These are phyloP conservation scores for Typha latifolia DNA, from an alignment of 176 grass and related monocot genomes.

Conservation along the genomic window DNA sequence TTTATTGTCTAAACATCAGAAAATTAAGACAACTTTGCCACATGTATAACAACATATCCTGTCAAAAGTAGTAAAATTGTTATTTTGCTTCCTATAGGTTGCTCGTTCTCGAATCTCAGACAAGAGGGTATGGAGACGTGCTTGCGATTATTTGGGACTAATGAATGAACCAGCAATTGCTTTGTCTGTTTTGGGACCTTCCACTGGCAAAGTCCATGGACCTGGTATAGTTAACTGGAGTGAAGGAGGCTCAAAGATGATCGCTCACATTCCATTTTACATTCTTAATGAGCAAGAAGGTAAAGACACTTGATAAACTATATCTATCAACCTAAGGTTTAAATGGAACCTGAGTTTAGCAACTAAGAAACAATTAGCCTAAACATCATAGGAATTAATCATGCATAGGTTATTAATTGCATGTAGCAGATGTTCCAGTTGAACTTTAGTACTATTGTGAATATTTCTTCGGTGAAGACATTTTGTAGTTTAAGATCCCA, in stretches of 20 bases:
- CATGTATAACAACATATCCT: neutral
- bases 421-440: too few relatives aligned
- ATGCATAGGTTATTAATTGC: too few relatives aligned
- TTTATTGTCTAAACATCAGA: conserved; percentile 11
- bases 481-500: too few relatives aligned
- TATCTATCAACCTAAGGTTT: neutral
- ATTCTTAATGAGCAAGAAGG: conserved; percentile 61
- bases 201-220: conserved; percentile 44
- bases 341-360: neutral
- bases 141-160: conserved; percentile 88
- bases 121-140: conserved; percentile 73
- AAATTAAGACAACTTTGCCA: neutral
- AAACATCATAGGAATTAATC: too few relatives aligned
- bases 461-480: too few relatives aligned
- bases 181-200: conserved; percentile 68
- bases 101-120: conserved; percentile 65
- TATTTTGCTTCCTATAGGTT: conserved; percentile 40
- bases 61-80: conserved; percentile 5
- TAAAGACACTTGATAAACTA: conserved; percentile 25
- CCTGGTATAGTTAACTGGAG: conserved; percentile 89
- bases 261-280: conserved; percentile 88
- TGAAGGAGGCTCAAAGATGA: conserved; percentile 73
- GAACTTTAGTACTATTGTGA: too few relatives aligned
- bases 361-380: neutral
- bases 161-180: conserved; percentile 84